phyloP scores from a whole-genome alignment of 495 filamentous ascomycete species.

The Podospora bellae-mahoneyi region DNA sequence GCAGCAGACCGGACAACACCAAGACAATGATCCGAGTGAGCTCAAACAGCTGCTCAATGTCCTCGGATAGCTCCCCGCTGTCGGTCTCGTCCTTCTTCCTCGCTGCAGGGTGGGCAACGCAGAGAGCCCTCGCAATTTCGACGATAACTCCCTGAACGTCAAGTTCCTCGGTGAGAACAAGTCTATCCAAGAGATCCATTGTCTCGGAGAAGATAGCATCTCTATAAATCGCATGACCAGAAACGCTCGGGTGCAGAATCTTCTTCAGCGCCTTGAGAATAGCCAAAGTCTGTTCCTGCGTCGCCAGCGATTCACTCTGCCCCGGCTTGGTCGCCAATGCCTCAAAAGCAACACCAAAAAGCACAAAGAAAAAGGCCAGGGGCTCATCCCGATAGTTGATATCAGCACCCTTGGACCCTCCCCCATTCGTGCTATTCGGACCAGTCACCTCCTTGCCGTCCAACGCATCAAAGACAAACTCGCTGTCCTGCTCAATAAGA shows the following conservation, averaged over 20 bases:
- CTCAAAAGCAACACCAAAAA: constrained; percentile 95
- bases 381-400: constrained; percentile 99
- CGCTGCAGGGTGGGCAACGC: constrained; percentile 85
- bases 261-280: constrained; percentile 91
- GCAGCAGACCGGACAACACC: constrained; percentile 80
- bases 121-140: constrained; percentile 85
- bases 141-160: constrained; percentile 91
- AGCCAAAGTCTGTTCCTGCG: constrained; percentile 77
- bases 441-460: constrained; percentile 72
- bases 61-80: constrained; percentile 78
- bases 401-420: constrained; percentile 53
- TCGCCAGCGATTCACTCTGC: constrained; percentile 63
- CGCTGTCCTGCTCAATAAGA: constrained; percentile 93
- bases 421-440: constrained; percentile 44
- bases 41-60: constrained; percentile 98
- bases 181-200: constrained; percentile 90
- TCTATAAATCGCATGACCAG: constrained; percentile 92
- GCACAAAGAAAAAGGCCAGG: constrained; percentile 97
- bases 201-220: constrained; percentile 96
- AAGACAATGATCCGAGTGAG: constrained; percentile 92
- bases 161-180: constrained; percentile 83
- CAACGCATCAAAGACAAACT: constrained; percentile 93
- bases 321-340: constrained; percentile 77
- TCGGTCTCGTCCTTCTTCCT: constrained; percentile 62
- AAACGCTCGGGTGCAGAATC: constrained; percentile 91